Evolutionary conservation across 2,329 filamentous ascomycete species (phyloP).

Genomic region (Pestalotiopsis sp.): DNA sequence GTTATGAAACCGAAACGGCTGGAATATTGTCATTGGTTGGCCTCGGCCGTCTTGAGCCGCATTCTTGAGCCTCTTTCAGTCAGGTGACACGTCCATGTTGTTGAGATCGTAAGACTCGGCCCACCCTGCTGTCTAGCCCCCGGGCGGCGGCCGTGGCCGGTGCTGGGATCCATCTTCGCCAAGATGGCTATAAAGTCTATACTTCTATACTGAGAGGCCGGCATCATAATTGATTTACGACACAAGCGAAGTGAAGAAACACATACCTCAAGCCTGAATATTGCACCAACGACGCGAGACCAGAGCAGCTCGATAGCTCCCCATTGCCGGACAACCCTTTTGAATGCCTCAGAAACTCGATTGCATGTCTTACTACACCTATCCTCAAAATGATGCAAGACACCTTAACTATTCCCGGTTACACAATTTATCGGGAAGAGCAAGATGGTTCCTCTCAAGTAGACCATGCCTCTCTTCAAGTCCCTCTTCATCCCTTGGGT

Average conservation of each 20-base stretch:
- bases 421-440: slow-evolving; percentile 48
- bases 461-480: slow-evolving; percentile 24
- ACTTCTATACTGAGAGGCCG: neutral
- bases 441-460: slow-evolving; percentile 39
- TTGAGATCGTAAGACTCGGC: neutral
- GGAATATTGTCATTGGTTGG: neutral
- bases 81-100: neutral
- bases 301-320: slow-evolving; percentile 1
- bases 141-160: neutral
- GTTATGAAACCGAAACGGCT: neutral
- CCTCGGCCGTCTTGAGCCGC: neutral
- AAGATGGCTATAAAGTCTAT: slow-evolving; percentile 9
- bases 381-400: slow-evolving; percentile 41
- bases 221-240: neutral
- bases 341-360: slow-evolving; percentile 1
- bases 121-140: neutral
- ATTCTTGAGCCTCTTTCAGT: neutral
- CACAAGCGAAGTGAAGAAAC: neutral
- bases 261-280: neutral
- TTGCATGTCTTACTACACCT: slow-evolving; percentile 16
- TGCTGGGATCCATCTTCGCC: neutral
- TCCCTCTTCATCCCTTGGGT: slow-evolving; percentile 41
- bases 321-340: neutral
- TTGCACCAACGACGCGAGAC: neutral
- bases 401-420: slow-evolving; percentile 46